Evolutionary conservation across 2,329 filamentous ascomycete species (phyloP), one percentile per base, ranked within the genome.

Genomic region (Pyrenophora graminea): DNA sequence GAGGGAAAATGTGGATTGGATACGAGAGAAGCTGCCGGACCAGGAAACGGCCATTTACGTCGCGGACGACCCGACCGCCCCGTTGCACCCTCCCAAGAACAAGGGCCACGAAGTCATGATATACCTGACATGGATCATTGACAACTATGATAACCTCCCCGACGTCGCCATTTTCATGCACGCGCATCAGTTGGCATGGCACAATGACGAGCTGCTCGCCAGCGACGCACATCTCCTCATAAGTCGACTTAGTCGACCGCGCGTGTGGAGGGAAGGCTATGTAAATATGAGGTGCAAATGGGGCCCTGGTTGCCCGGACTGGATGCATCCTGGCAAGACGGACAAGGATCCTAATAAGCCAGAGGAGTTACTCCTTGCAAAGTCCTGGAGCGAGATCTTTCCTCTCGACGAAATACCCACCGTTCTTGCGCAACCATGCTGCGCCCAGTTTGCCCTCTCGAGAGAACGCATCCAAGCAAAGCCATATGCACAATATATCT

Each of bases 101-200:
- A 85, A 85, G 67, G 85, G 85, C 30, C 81, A 85, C 61, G 85
- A 87, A 69, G 83, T 82, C 30, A 81, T 84, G 72, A 79, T 84
- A 6, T 86, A 87, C 64, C 75, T 85, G 32, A 81, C 78, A 33
- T 86, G 84, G 68, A 79, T 87, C 61, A 79, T 85, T 61, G 82
- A 85, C 64, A 78, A 82, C 66, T 87, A 87, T 71, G 77, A 86
- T 55, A 62, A 75, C 3, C 76, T 87, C 3, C 79, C 82, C 2
- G 82, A 85, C 46, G 76, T 85, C 53, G 75, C 76, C 27, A 79
- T 87, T 56, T 85, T 88, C 70, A 80, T 84, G 68, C 85, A 87
- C 63, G 78, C 82, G 17, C 81, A 86, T 56, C 80, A 83, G 37
- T 72, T 72, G 27, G 75, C 80, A 39, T 85, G 82, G 82, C 82